Evolutionary conservation across 1,284 basidiomycete genomes (phyloP).

Genomic region (Ustilago xerochloae): DNA sequence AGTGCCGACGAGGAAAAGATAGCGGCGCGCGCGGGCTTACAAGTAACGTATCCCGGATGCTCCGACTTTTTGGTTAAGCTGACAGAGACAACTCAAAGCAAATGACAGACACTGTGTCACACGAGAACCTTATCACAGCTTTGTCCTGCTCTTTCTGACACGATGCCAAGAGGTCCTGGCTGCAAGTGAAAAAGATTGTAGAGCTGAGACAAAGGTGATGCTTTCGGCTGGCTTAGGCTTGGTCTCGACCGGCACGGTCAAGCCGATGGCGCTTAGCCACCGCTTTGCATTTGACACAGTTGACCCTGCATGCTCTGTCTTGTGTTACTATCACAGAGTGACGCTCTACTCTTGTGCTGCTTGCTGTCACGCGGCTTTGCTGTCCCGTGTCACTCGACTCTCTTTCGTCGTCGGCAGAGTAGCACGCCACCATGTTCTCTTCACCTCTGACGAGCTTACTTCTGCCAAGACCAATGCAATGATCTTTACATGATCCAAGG

Average conservation of each 20-base stretch:
- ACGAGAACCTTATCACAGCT: background rate
- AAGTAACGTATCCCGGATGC: background rate
- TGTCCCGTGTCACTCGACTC: slow-evolving; percentile 4
- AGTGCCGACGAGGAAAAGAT: background rate
- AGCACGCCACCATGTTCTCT: background rate
- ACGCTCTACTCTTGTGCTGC: background rate
- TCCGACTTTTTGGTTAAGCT: background rate
- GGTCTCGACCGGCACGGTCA: too few species aligned
- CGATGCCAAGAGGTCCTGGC: too few species aligned
- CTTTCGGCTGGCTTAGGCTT: too few species aligned
- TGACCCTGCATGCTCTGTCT: too few species aligned
- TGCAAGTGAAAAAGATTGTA: too few species aligned
- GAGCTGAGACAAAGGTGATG: too few species aligned
- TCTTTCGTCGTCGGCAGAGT: background rate
- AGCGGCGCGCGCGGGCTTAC: background rate
- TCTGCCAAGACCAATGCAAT: background rate
- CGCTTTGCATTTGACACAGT: too few species aligned
- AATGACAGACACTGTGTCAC: background rate
- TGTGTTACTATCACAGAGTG: background rate
- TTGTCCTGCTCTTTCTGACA: too few species aligned
- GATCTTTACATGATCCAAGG: background rate
- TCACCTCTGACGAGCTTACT: background rate
- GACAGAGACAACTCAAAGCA: background rate
- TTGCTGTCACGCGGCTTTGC: background rate
- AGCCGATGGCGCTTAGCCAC: too few species aligned